Percentiles rank a stretch among this genome's conserved stretches.
phyloP scores from a whole-genome alignment of 2,329 filamentous ascomycete species.

The Exophiala sideris region DNA sequence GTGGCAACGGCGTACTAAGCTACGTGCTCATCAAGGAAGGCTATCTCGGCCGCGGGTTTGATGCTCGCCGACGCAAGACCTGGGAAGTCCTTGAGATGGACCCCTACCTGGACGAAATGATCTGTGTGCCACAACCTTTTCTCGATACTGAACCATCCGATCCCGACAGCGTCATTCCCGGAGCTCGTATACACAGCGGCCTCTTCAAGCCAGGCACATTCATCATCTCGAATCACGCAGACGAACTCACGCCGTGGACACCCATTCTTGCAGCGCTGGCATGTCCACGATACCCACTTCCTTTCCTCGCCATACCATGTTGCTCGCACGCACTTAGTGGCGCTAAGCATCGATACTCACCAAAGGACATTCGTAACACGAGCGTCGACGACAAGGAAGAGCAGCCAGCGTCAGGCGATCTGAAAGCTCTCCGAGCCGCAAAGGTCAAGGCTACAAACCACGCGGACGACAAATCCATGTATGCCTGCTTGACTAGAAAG shows the following conservation, averaged over 20 bases:
- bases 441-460: conserved; percentile 36
- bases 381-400: conserved; percentile 25
- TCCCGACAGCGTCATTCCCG: neutral
- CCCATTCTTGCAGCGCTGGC: conserved; percentile 73
- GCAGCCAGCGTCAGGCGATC: conserved; percentile 40
- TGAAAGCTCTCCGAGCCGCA: conserved; percentile 38
- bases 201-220: conserved; percentile 73
- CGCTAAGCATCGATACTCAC: conserved; percentile 59
- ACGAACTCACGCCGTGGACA: conserved; percentile 95
- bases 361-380: conserved; percentile 25
- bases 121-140: conserved; percentile 58
- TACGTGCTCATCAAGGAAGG: conserved; percentile 78
- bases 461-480: conserved; percentile 61
- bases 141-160: conserved; percentile 26
- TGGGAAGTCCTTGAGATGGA: conserved; percentile 67
- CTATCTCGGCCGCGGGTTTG: conserved; percentile 84
- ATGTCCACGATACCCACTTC: conserved; percentile 56
- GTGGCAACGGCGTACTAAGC: conserved; percentile 88
- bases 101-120: conserved; percentile 51
- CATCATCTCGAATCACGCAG: conserved; percentile 94
- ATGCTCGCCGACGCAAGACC: conserved; percentile 79
- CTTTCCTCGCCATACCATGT: conserved; percentile 92
- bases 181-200: conserved; percentile 46
- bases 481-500: conserved; percentile 79
- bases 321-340: conserved; percentile 87